Base-by-base conservation (phyloP, 2,329 filamentous ascomycete genomes). In the Nemania sp. region DNA sequence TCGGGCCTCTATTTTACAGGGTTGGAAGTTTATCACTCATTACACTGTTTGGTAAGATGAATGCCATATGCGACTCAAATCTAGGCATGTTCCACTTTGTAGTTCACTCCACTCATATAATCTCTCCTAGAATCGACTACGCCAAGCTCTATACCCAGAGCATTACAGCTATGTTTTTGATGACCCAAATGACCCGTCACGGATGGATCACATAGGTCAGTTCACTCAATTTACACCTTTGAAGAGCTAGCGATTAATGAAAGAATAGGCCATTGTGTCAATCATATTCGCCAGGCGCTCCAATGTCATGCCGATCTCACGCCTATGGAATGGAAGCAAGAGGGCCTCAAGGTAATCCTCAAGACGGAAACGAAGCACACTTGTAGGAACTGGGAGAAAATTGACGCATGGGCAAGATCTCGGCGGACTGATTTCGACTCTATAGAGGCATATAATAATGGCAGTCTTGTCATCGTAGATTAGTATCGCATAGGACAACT, bases 241-340 rank as follows among this genome's bases (percentile, higher is more conserved):
- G 11, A 23, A n/a, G 17, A 33, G 2, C 15, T 23, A 5, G 6
- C 17, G 17, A 6, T 28, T 44, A 33, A 44, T 33, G 4, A 14
- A 26, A 20, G 8, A n/a, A n/a, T 15, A 53, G 50, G 34, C 26
- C 52, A 55, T 42, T 55, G 52, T 22, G 47, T 55, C 11, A 50
- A 55, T 24, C 52, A 55, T 39, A 37, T 55, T 14, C 52, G 52
- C 3, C 52, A 55, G 41, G 24, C 52, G 9, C 15, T 55, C n/a
- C 52, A 55, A 36, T 55, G 52, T 19, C 52, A 55, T 19, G 40
- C 46, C 14, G 52, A 55, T 15, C 30, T 55, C 8, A 55, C 52
- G 9, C 52, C 52, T 5, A 55, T 55, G 52, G 28, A 45, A 36
- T 55, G 52, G 52, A 50, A 40, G 30, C 46, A 40, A 8, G 46